Evolutionary conservation across 2,329 filamentous ascomycete genomes (phyloP), one percentile per base, ranked within the genome.

Genomic region (Neonectria ditissima): DNA sequence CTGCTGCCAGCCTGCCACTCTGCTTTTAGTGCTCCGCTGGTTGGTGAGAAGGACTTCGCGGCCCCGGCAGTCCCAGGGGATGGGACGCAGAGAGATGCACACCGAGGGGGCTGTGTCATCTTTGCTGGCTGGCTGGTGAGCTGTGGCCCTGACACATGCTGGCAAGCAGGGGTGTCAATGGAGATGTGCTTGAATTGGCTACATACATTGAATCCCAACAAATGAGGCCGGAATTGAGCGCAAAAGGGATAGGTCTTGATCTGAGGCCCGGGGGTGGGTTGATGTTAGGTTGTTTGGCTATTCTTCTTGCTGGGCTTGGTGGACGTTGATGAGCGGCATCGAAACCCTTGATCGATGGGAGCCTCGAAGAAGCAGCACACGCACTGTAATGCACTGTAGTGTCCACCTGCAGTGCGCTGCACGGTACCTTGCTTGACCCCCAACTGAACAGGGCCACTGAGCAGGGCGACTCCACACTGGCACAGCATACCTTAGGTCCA

Each of bases 91-190:
- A 41, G 32, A 58, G 60, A 50, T 58, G 60, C 60, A 63, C 55
- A 63, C 50, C 34, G 55, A 63, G 50, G 60, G 60, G 60, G 60
- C 60, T 63, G 60, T 63, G 60, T 55, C 43, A 24, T 32, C 66
- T 64, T 47, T 51, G 58, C 60, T 70, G 63, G 63, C 51, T 62
- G 50, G 58, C 51, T 63, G 50, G 58, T 53, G 51, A 63, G 50
- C 45, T 55, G 34, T 62, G 34, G 34, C 43, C 20, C 45, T 70
- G 65, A 67, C 55, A 70, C 68, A 62, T 45, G 59, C 58, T 62
- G 47, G 61, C 52, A 14, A 18, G n/a, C 62, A 63, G 60, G 60
- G 55, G 54, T 54, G 44, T 32, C 44, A 13, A 28, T 37, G 34
- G 34, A 37, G 34, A 63, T 28, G 34, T 54, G 50, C 60, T 63